Evolutionary conservation across 768 basidiomycete species (phyloP), one percentile per base, ranked within the genome.

Genomic region (Phaeotremella skinneri): DNA sequence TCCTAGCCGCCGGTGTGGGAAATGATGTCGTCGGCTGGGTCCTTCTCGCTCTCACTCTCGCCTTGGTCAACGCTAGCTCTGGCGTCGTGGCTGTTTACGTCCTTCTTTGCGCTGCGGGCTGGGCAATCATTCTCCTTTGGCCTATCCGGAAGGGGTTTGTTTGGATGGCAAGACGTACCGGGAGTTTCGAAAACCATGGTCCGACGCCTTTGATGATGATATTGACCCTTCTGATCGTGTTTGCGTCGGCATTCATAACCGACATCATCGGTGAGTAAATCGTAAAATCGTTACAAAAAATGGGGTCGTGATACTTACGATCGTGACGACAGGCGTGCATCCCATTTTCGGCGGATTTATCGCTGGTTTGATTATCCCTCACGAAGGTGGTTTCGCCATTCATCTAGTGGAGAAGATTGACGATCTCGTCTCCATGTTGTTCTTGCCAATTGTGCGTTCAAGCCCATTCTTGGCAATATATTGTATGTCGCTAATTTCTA

Each of bases 21-120:
- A 87, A 88, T 68, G 87, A 79, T 58, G 87, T 91, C 61, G 76
- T 90, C 48, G 89, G 88, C 14, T 91, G 90, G 90, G 80, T 90
- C 56, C 79, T 94, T 4, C 82, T 94, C 14, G 90, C 91, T 2
- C 79, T 93, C 34, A 85, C 87, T 0, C 87, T 93, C 20, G 89
- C 90, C 0, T 82, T 94, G 42, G 87, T 90, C 61, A 91, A 90
- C 71, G 86, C 91, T 0, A 81, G 83, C 0, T 80, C 79, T 0
- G 90, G 89, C 0, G 78, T 90, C 16, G 86, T 85, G 0, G 90
- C 91, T 0, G 81, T 93, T 0, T 92, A 85, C 78, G 85, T 92
- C 27, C 79, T 94, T 1, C 81, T 93, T n/a, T 80, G 82, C 4
- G 81, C 83, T 23, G 78, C 83, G 0, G 90, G 83, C 2, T 91